Evolutionary conservation across 2,329 filamentous ascomycete species (phyloP), one percentile per base, ranked within the genome.

Genomic region (Zarea fungicola): DNA sequence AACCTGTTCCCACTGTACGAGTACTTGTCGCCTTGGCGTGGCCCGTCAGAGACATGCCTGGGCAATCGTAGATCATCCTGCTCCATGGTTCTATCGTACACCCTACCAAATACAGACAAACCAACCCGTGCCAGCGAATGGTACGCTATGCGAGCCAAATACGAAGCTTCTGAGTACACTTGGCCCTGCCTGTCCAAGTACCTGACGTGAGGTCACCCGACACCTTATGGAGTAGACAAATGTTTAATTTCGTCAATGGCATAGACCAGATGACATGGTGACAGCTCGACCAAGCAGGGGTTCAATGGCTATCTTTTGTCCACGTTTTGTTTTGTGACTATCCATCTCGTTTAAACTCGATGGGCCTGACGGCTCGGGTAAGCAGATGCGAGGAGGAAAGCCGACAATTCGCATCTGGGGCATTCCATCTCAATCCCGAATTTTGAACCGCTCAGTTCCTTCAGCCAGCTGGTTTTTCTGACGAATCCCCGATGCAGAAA

Each of bases 131-230:
- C n/a, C n/a, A n/a, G n/a, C n/a, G n/a, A n/a, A n/a, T n/a, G n/a
- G n/a, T 18, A 44, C 26, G 34, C 42, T 32, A 34, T 14, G 13
- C 13, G 11, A 45, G 31, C 42, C 42, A 36, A 29, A 29, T 45
- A 36, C 42, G 42, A 28, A 37, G 18, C 21, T 9, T 18, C 18
- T 28, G 29, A 28, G n/a, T 43, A 25, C 19, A 31, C 19, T 22
- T 46, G 13, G 13, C 34, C 32, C 26, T 18, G 16, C 16, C 10
- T 13, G 32, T 14, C 42, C 18, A 19, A 21, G 13, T 16, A 13
- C n/a, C n/a, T 26, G 29, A 13, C 31, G 21, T 32, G 44, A 40
- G 44, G 35, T 47, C 44, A 47, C 44, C 44, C 44, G 44, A 40
- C 35, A 6, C 31, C 32, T 29, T 14, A n/a, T n/a, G n/a, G n/a